These are phyloP conservation scores for Ophiocordyceps unilateralis DNA, from an alignment of 2,329 filamentous ascomycete species.

Conservation along the genomic window DNA sequence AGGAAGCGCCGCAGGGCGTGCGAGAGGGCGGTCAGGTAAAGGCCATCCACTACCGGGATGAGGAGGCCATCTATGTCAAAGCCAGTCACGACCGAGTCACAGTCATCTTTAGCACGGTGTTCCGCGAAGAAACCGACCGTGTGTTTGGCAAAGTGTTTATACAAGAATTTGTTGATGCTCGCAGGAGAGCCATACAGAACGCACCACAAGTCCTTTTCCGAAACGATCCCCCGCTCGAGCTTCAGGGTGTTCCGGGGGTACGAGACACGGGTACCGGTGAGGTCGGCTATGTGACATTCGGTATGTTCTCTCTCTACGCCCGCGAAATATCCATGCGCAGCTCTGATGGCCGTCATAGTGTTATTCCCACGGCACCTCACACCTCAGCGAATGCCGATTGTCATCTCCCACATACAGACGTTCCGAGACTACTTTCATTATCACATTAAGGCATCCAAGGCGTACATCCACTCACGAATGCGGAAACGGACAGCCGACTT, in stretches of 20 bases:
- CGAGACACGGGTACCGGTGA: conserved; percentile 60
- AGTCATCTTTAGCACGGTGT: conserved; percentile 96
- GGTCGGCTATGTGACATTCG: conserved; percentile 95
- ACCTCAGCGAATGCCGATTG: conserved; percentile 74
- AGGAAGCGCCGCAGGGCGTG: conserved; percentile 83
- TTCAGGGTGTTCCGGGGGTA: conserved; percentile 76
- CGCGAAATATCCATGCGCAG: conserved; percentile 24
- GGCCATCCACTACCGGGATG: conserved; percentile 94
- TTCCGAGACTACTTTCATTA: conserved; percentile 99
- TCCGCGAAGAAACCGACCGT: conserved; percentile 92
- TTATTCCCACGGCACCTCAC: conserved; percentile 92
- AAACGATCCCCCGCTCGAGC: conserved; percentile 82
- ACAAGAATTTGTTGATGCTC: conserved; percentile 94
- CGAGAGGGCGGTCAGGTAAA: conserved; percentile 82
- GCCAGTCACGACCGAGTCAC: conserved; percentile 94
- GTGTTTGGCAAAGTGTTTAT: conserved; percentile 98
- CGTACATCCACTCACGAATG: conserved; percentile 98
- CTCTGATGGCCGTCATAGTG: conserved; percentile 49
- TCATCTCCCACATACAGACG: conserved; percentile 98
- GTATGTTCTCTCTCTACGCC: conserved; percentile 29
- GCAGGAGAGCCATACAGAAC: conserved; percentile 90
- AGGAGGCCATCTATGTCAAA: conserved; percentile 98
- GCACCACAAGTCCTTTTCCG: conserved; percentile 94
- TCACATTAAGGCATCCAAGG: conserved; percentile 98
- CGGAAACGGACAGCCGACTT: conserved; percentile 94